A percentile compares a stretch with the other conserved stretches of the same genome.
phyloP scores from a whole-genome alignment of 2,329 filamentous ascomycete species.

The Trichocomaceae sp. region DNA sequence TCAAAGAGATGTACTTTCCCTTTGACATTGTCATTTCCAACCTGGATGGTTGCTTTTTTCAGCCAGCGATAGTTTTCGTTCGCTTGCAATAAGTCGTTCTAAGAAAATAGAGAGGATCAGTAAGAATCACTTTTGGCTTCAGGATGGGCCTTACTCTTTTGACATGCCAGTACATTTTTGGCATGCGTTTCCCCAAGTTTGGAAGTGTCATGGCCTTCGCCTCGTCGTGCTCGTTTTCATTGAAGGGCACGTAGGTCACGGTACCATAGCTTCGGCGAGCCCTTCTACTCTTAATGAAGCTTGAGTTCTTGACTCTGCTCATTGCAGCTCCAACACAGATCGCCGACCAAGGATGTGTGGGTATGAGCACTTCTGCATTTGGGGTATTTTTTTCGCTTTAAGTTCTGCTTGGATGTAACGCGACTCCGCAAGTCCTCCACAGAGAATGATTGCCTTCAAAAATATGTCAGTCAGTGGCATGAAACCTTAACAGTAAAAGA shows the following conservation, averaged over 20 bases:
- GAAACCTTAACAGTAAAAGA: neutral
- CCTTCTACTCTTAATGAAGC: neutral
- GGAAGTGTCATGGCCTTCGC: neutral
- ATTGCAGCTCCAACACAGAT: conserved; percentile 9
- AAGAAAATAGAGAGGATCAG: neutral
- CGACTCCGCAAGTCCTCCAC: conserved; percentile 7
- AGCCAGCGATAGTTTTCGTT: conserved; percentile 5
- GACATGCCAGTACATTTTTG: conserved; percentile 11
- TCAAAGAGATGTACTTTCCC: neutral
- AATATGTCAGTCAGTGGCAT: neutral
- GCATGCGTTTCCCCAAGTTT: neutral
- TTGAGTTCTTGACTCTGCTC: neutral
- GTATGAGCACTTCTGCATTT: neutral
- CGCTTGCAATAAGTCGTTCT: neutral
- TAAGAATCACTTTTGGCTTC: neutral
- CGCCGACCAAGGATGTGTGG: conserved; percentile 5
- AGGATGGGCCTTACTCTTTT: neutral
- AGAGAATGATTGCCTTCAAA: conserved; percentile 5
- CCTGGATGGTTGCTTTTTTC: neutral
- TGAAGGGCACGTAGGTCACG: neutral
- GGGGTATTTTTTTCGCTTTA: neutral
- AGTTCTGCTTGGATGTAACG: neutral
- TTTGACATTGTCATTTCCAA: neutral
- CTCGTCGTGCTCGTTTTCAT: neutral
- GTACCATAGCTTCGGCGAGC: conserved; percentile 7